Evolutionary conservation across 2,329 filamentous ascomycete genomes (phyloP), one percentile per base, ranked within the genome.

Genomic region (Diaporthe citriasiana): DNA sequence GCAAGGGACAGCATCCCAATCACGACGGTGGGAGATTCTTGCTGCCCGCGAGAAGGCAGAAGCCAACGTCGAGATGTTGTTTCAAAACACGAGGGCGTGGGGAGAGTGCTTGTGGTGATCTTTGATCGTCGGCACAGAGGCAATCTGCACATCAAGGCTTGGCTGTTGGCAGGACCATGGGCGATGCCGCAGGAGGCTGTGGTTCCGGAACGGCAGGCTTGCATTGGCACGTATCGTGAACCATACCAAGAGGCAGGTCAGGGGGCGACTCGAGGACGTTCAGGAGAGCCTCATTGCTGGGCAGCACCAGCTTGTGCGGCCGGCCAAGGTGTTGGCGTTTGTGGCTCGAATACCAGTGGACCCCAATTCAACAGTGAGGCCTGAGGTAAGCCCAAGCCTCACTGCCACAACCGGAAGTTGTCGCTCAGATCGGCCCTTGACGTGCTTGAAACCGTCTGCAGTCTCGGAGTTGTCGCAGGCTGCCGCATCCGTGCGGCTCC

Each of bases 401-500:
- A 35, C 60, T 65, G 60, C 60, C 60, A 65, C 42, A 15, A 13
- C 63, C 45, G 22, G 10, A 51, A 50, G 63, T 51, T 22, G 30
- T 66, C 63, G 45, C 60, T 66, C 38, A 51, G 7, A 45, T 66
- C 45, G 60, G 60, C 60, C 60, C 45, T 66, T 66, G 60, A 35
- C 60, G 19, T 53, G 63, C 45, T 51, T 74, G 73, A 76, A 75
- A 76, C 75, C 57, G 71, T 40, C 33, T 72, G 47, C 38, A 65
- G 75, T 76, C 72, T 76, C 63, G 72, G 70, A 73, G 33, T 71
- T 60, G 75, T 76, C 75, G 56, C 75, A 76, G 75, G 45, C 47
- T 71, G 66, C 56, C 71, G 70, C 27, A 71, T 74, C 57, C 51
- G 74, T 73, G 71, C 66, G 71, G 71, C 70, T 66, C 73, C 71